These are phyloP conservation scores for Aspergillus tamarii DNA, from an alignment of 2,329 filamentous ascomycete genomes.

Conservation along the genomic window DNA sequence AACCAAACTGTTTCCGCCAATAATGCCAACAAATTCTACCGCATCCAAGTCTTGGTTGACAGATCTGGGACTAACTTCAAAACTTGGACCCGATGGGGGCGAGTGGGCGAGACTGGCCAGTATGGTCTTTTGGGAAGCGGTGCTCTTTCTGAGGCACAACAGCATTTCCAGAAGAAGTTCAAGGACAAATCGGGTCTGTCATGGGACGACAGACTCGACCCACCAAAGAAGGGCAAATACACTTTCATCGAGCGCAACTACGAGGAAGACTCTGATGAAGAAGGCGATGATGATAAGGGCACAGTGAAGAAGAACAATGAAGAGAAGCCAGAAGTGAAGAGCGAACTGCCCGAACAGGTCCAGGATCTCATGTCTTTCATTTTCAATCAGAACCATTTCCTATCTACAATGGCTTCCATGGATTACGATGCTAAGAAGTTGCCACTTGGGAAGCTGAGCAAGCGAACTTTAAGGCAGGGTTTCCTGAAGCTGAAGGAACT, in stretches of 20 bases:
- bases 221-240: slow-evolving; percentile 65
- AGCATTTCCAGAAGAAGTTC: slow-evolving; percentile 59
- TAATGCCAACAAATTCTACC: slow-evolving; percentile 86
- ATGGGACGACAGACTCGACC: slow-evolving; percentile 52
- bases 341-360: slow-evolving; percentile 62
- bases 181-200: slow-evolving; percentile 58
- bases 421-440: slow-evolving; percentile 65
- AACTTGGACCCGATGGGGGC: slow-evolving; percentile 80
- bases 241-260: slow-evolving; percentile 81
- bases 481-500: slow-evolving; percentile 79
- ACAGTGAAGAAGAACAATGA: slow-evolving; percentile 37
- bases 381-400: slow-evolving; percentile 77
- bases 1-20: slow-evolving; percentile 73
- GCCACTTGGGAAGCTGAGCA: slow-evolving; percentile 82
- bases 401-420: slow-evolving; percentile 52
- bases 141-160: slow-evolving; percentile 43
- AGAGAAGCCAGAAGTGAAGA: slow-evolving; percentile 51
- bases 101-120: slow-evolving; percentile 64
- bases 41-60: slow-evolving; percentile 63
- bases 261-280: slow-evolving; percentile 62
- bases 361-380: slow-evolving; percentile 77
- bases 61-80: slow-evolving; percentile 45
- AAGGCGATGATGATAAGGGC: slow-evolving; percentile 45
- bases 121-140: slow-evolving; percentile 45
- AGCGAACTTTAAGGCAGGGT: slow-evolving; percentile 72